Evolutionary conservation across 371 early-diverging fungal species (phyloP), one percentile per base, ranked within the genome.

Genomic region (Rhizomucor miehei): DNA sequence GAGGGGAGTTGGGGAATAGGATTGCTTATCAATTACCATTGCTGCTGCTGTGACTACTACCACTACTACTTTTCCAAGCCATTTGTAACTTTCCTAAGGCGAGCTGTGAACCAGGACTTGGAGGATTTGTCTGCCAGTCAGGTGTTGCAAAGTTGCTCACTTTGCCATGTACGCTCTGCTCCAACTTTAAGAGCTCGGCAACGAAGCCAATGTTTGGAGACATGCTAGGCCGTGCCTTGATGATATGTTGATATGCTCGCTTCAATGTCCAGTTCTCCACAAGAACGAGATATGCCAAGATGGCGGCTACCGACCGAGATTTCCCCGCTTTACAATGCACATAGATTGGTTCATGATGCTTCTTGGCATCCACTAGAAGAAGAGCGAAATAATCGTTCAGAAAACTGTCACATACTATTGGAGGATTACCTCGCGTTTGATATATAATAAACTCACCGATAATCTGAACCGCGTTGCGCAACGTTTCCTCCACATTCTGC

Each of bases 141-240:
- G 62, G 45, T 19, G 64, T 66, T 4, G 65, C 69, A 61, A 78
- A 78, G 48, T 66, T 75, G 48, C 75, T 75, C 3, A 57, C 63
- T 38, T 56, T 56, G 8, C 88, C 88, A 49, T 77, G 71, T 0
- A 82, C 74, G 40, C 81, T 73, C 53, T 79, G 69, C 65, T 93
- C 92, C 46, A 93, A 48, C 49, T 83, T 79, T 73, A 86, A 69
- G 36, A 93, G 51, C 44, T 89, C 87, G 6, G 84, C 76, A 45
- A 91, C 87, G 66, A 93, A 93, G n/a, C 93, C 93, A 66, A 93
- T 82, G 62, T 93, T 93, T 20, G 92, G 92, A 39, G 86, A 84
- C 38, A 89, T 84, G 24, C 81, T 85, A 1, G 85, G 85, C 20
- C 93, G 63, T 35, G 74, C 74, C 25, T 75, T 69, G 38, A 86